These are phyloP conservation scores for Stygiomarasmius scandens DNA, from an alignment of 1,284 basidiomycete species.

Conservation along the genomic window DNA sequence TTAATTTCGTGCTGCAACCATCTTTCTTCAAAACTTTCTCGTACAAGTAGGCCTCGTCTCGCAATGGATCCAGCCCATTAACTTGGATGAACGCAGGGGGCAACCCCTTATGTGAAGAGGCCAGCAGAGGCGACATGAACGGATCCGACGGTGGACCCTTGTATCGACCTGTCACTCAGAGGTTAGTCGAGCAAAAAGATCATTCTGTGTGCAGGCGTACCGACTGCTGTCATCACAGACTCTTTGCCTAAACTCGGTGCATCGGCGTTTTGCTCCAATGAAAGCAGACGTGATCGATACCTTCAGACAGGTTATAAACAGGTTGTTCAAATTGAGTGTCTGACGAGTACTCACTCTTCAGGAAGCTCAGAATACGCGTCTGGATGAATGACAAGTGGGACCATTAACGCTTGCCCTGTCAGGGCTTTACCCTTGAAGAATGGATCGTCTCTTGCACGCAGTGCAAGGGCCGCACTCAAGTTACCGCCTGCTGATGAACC, in stretches of 20 bases:
- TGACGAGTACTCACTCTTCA: constrained; percentile 8
- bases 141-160: constrained; percentile 4
- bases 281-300: constrained; percentile 11
- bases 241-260: constrained; percentile 1
- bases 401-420: constrained; percentile 16
- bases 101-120: constrained; percentile 1
- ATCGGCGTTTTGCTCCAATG: constrained; percentile 14
- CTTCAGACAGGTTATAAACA: constrained; percentile 1
- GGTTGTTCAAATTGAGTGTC: not conserved
- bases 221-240: no score
- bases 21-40: constrained; percentile 7
- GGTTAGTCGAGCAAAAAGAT: no score
- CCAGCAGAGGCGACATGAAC: constrained; percentile 13
- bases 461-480: constrained; percentile 5
- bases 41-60: constrained; percentile 18
- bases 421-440: constrained; percentile 12
- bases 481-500: constrained; percentile 16
- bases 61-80: constrained; percentile 14
- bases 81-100: constrained; percentile 17
- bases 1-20: constrained; percentile 13
- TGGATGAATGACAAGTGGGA: constrained; percentile 12
- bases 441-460: constrained; percentile 16
- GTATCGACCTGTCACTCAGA: no score
- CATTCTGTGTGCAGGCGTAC: no score
- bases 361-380: constrained; percentile 13